Evolutionary conservation across 2,329 filamentous ascomycete genomes (phyloP), one percentile per base, ranked within the genome.

Genomic region (Pseudogymnoascus sp.): DNA sequence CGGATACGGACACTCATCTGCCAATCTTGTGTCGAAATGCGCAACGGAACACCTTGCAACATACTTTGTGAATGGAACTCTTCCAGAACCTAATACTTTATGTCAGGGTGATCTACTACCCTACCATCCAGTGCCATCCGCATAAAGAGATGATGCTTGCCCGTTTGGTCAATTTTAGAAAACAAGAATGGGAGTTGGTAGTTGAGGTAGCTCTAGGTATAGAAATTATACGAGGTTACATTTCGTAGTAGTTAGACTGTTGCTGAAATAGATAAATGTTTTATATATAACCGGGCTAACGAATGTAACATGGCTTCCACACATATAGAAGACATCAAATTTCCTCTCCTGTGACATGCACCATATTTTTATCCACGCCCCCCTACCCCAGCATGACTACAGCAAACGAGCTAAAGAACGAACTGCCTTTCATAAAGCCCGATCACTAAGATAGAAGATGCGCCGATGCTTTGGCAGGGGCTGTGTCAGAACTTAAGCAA

Each of bases 401-500:
- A 6, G 5, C 12, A 18, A 53, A 14, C 5, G 7, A 12, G 28
- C 5, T 5, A 12, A 33, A 12, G 25, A 31, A 31, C 18, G 3
- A 56, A 14, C 47, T 7, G 18, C 11, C 5, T 18, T 14, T 16
- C n/a, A 25, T 31, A 18, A 18, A 28, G 16, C 12, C 5, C 7
- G 5, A 28, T 28, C 3, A 16, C 28, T 28, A 3, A 28, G 23
- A 7, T 12, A 28, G 5, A 11, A 50, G 21, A 25, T 28, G n/a
- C 6, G 12, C 23, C 12, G 4, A 50, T 12, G 8, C 44, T 28
- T 50, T 16, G 44, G 7, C 3, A 28, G 23, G 23, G 1, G 11
- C 3, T 16, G 7, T n/a, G 38, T 6, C 23, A 18, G 10, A 12
- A 62, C 64, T 71, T 65, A 81, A 68, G 77, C 79, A 64, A 83